Evolutionary conservation across 2,329 filamentous ascomycete genomes (phyloP).

Genomic region (Raffaelea arxii): DNA sequence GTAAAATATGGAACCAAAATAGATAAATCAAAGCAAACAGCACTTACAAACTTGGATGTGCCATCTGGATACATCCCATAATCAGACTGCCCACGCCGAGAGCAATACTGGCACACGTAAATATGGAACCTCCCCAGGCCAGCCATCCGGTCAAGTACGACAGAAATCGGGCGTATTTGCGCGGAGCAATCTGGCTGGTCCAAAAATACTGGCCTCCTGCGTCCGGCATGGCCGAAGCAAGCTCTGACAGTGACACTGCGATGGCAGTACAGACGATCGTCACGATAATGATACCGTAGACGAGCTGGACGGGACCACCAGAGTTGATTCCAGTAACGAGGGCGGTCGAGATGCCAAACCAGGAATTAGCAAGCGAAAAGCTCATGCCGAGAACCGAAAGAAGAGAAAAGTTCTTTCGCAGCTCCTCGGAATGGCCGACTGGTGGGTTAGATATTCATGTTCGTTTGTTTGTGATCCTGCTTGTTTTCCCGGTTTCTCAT

Average conservation of each 20-base stretch:
- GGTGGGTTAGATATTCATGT: not conserved
- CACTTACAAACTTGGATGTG: not conserved
- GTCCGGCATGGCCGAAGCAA: not conserved
- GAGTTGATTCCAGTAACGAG: not conserved
- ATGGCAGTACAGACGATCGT: not conserved
- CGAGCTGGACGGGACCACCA: not conserved
- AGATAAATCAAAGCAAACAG: not conserved
- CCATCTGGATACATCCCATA: not conserved
- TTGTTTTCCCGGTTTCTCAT: no score
- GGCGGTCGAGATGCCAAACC: not conserved
- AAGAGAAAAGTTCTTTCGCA: not conserved
- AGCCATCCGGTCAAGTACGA: not conserved
- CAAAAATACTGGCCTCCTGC: not conserved
- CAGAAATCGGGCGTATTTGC: not conserved
- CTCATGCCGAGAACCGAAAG: not conserved
- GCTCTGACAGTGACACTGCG: not conserved
- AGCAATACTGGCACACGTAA: not conserved
- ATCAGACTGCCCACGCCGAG: not conserved
- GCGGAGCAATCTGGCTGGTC: not conserved
- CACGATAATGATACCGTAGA: not conserved
- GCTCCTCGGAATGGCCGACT: not conserved
- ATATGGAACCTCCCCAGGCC: not conserved
- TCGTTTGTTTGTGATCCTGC: no score
- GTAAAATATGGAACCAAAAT: not conserved
- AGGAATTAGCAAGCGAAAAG: not conserved